Evolutionary conservation across 2,329 filamentous ascomycete species (phyloP).

Genomic region (Diplodia corticola): DNA sequence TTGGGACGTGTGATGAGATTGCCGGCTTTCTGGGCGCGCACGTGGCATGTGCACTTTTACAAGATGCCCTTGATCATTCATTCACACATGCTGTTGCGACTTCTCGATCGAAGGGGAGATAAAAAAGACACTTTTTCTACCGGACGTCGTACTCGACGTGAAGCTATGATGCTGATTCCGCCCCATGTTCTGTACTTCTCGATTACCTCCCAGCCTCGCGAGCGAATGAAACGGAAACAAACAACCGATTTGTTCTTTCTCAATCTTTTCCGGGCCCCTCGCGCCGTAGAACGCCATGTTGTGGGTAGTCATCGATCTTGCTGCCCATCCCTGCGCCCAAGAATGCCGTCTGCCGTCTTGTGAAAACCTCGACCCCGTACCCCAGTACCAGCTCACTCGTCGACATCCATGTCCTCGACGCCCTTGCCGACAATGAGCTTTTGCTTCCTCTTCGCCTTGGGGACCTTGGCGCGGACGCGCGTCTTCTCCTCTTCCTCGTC

Average conservation of each 20-base stretch:
- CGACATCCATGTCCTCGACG: constrained; percentile 52
- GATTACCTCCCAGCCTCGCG: neutral
- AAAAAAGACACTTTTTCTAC: neutral
- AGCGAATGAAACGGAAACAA: neutral
- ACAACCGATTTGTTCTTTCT: neutral
- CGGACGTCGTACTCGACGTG: neutral
- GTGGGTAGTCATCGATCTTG: constrained; percentile 11
- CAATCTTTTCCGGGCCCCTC: constrained; percentile 10
- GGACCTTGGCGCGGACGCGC: constrained; percentile 35
- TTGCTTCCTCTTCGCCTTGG: constrained; percentile 49
- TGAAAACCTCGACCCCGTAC: neutral
- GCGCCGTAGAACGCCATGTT: constrained; percentile 18
- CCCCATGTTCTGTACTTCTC: neutral
- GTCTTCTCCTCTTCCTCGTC: constrained; percentile 39
- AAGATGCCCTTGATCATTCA: no score
- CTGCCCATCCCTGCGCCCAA: constrained; percentile 10
- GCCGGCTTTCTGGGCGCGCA: no score
- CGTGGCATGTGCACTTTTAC: no score
- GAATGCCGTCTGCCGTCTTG: constrained; percentile 5
- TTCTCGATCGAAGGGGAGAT: neutral
- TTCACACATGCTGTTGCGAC: neutral
- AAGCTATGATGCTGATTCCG: neutral
- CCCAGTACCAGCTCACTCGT: constrained; percentile 26
- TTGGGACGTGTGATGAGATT: no score
- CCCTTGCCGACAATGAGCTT: constrained; percentile 48